Conservation (phyloP, 768 basidiomycete species). For the Boletus subcaerulescens region DNA sequence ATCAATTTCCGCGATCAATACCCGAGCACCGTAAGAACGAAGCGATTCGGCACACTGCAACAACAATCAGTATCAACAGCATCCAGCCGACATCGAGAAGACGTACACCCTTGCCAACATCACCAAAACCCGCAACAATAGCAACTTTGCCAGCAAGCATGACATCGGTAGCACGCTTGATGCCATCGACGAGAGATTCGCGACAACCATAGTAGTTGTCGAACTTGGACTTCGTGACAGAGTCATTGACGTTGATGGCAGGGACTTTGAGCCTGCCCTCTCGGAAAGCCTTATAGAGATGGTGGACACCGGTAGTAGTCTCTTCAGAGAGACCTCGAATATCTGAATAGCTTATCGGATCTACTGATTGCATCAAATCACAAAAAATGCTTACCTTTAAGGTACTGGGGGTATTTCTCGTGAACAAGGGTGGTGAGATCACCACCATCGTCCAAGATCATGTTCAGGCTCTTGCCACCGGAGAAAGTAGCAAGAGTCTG, state of each 20-base stretch:
- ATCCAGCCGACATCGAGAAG: not conserved
- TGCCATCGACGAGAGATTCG: slow-evolving; percentile 98
- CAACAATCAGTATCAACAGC: not conserved
- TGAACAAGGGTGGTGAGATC: slow-evolving; percentile 94
- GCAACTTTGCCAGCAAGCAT: slow-evolving; percentile 99
- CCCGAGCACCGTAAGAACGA: slow-evolving; percentile 95
- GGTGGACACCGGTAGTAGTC: slow-evolving; percentile 99
- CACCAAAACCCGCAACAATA: slow-evolving; percentile 97
- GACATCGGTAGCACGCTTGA: slow-evolving; percentile 99
- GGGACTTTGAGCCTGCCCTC: slow-evolving; percentile 95
- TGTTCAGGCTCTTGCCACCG: slow-evolving; percentile 81
- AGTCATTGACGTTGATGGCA: slow-evolving; percentile 99
- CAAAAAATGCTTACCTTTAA: slow-evolving; percentile 51
- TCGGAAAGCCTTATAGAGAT: slow-evolving; percentile 96
- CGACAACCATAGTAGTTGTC: slow-evolving; percentile 99
- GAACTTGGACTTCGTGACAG: slow-evolving; percentile 99
- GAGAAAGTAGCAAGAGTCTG: slow-evolving; percentile 91
- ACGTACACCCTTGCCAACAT: slow-evolving; percentile 98
- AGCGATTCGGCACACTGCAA: slow-evolving; percentile 94
- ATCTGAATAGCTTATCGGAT: slow-evolving; percentile 39
- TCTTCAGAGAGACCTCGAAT: slow-evolving; percentile 97
- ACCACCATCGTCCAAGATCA: slow-evolving; percentile 99
- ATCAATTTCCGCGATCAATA: slow-evolving; percentile 96
- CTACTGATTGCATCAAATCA: not conserved
- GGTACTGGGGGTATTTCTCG: slow-evolving; percentile 91